Conservation (phyloP, 2,329 filamentous ascomycete genomes). For the Apiospora arundinis region DNA sequence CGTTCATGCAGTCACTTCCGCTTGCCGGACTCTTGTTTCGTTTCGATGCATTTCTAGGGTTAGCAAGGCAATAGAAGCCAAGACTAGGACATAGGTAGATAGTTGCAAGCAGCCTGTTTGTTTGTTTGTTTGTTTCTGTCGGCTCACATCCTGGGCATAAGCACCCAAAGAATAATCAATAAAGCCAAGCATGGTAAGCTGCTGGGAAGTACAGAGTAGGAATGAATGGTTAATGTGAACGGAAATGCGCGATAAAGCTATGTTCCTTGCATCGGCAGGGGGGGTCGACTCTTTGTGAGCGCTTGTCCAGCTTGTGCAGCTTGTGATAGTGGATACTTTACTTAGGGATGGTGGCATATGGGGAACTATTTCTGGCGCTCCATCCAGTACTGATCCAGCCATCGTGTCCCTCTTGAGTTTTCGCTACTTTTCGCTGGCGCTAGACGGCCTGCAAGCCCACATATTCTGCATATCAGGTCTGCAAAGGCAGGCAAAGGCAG, state of each 20-base stretch:
- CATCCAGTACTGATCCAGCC: background rate
- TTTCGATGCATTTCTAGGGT: background rate
- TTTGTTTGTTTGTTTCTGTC: background rate
- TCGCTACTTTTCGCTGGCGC: background rate
- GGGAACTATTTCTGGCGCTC: background rate
- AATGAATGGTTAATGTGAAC: background rate
- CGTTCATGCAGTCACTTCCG: slow-evolving; percentile 16
- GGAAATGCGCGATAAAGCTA: slow-evolving; percentile 18
- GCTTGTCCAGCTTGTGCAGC: slow-evolving; percentile 6
- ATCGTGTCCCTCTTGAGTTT: background rate
- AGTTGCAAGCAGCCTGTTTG: background rate
- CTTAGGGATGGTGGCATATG: background rate
- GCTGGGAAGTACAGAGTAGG: background rate
- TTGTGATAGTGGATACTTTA: slow-evolving; percentile 7
- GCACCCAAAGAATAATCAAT: background rate
- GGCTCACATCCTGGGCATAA: background rate
- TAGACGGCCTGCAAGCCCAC: slow-evolving; percentile 3
- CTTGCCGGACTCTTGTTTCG: background rate
- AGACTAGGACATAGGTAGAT: background rate
- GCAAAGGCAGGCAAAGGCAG: background rate
- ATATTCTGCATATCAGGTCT: slow-evolving; percentile 4
- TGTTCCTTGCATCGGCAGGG: slow-evolving; percentile 19
- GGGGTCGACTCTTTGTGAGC: background rate
- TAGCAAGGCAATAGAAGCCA: background rate
- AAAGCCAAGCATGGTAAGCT: background rate